phyloP scores from a whole-genome alignment of 129 eudicot species.

The Silybum marianum region DNA sequence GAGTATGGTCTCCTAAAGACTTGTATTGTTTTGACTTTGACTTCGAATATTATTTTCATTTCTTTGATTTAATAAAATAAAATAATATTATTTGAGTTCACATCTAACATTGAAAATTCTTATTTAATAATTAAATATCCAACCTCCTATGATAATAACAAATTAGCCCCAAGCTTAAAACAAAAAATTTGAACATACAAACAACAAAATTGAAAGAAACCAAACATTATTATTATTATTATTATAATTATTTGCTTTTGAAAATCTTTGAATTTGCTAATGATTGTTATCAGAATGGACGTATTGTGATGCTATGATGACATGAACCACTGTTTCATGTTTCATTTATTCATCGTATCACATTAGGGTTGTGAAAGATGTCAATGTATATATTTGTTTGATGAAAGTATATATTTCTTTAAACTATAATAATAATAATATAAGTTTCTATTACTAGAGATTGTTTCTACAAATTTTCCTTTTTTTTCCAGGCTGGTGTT shows the following conservation, averaged over 20 bases:
- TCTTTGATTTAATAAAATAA: background rate
- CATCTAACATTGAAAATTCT: background rate
- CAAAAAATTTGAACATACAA: no score
- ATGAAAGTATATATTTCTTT: no score
- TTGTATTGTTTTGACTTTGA: conserved; percentile 16
- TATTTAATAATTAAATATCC: background rate
- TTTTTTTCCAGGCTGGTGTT: no score
- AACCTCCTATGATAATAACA: no score
- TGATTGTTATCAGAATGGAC: background rate
- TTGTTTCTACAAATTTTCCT: background rate
- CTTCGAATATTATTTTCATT: background rate
- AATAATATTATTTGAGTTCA: background rate
- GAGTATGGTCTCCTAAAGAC: conserved; percentile 13
- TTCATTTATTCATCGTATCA: no score
- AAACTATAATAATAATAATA: no score
- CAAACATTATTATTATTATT: background rate
- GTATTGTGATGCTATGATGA: background rate
- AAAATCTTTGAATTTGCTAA: background rate
- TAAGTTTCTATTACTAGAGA: no score
- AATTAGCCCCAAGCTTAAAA: no score
- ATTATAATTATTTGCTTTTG: background rate
- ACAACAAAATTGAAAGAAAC: background rate
- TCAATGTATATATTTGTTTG: no score
- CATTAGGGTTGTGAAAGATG: no score
- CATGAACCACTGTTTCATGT: no score